A percentile compares a stretch with the other conserved stretches of the same genome.
phyloP scores from a whole-genome alignment of 768 basidiomycete genomes.

The Omphalotus guepiniiformis region DNA sequence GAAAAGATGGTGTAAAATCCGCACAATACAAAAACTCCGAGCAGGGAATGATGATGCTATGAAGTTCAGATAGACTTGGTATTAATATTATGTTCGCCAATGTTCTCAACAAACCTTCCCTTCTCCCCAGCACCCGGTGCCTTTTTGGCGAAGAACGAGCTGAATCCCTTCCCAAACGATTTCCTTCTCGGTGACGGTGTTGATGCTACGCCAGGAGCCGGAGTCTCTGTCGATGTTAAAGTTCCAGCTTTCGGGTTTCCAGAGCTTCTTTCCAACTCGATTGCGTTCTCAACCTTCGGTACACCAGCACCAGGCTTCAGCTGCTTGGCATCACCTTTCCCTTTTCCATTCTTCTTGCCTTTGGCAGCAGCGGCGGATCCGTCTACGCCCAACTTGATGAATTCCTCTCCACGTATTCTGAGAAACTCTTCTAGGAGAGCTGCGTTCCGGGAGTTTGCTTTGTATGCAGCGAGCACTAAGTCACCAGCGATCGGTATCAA shows the following conservation, averaged over 20 bases:
- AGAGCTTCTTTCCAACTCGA: too few species aligned
- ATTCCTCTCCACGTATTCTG: constrained; percentile 71
- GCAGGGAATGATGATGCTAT: too few species aligned
- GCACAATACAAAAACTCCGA: too few species aligned
- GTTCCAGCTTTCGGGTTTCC: too few species aligned
- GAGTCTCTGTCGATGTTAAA: neutral
- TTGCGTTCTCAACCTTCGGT: constrained; percentile 11
- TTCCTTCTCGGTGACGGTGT: neutral
- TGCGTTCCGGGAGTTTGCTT: constrained; percentile 89
- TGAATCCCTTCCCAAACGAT: constrained; percentile 12
- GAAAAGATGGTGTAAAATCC: too few species aligned
- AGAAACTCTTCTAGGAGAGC: constrained; percentile 82
- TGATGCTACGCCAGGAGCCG: neutral
- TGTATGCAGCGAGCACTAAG: constrained; percentile 69
- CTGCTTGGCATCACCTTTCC: constrained; percentile 22
- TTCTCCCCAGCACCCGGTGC: constrained; percentile 18
- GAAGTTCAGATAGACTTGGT: too few species aligned
- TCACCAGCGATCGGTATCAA: constrained; percentile 43
- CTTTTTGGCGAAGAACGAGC: constrained; percentile 21
- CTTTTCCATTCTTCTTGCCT: constrained; percentile 15
- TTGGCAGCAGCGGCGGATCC: constrained; percentile 12
- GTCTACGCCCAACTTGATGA: constrained; percentile 45
- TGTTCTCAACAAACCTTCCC: constrained; percentile 37
- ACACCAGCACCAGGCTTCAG: constrained; percentile 40
- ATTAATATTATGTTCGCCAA: too few species aligned